Percentiles rank a stretch among this genome's conserved stretches.
These are phyloP conservation scores for Posidonia australis DNA, from an alignment of 106 monocot genomes.

Conservation along the genomic window DNA sequence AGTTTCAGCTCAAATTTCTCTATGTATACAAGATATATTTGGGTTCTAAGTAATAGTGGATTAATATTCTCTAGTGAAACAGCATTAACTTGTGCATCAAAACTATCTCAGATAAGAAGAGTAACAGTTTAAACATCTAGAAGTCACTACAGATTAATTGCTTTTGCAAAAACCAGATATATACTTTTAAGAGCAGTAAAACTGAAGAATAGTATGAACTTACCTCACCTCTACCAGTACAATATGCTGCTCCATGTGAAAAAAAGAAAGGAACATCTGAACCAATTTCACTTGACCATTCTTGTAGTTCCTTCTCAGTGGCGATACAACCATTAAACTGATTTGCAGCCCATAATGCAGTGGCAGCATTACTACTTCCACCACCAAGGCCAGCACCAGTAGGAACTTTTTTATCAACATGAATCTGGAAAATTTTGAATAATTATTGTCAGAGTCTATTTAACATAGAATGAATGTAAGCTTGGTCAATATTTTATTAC, in stretches of 20 bases:
- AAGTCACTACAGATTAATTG: no score
- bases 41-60: no score
- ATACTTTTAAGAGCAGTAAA: background rate
- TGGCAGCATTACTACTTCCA: conserved; percentile 98
- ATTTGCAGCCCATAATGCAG: conserved; percentile 98
- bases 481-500: conserved; percentile 21
- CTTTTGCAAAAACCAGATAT: background rate
- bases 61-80: no score
- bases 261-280: conserved; percentile 99
- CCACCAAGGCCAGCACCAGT: conserved; percentile 99
- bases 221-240: conserved; percentile 99
- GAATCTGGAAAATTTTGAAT: conserved; percentile 37
- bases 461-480: background rate
- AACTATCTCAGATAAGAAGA: no score
- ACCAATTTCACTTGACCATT: conserved; percentile 95
- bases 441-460: background rate
- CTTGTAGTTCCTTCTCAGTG: conserved; percentile 82
- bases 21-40: no score
- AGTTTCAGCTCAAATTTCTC: no score
- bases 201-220: background rate
- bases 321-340: conserved; percentile 75
- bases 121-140: no score
- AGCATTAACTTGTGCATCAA: no score
- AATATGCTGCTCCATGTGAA: conserved; percentile 92
- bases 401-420: conserved; percentile 96